Evolutionary conservation across 208 protist species (phyloP), one percentile per base, ranked within the genome.

Genomic region (Polymyxa betae): DNA sequence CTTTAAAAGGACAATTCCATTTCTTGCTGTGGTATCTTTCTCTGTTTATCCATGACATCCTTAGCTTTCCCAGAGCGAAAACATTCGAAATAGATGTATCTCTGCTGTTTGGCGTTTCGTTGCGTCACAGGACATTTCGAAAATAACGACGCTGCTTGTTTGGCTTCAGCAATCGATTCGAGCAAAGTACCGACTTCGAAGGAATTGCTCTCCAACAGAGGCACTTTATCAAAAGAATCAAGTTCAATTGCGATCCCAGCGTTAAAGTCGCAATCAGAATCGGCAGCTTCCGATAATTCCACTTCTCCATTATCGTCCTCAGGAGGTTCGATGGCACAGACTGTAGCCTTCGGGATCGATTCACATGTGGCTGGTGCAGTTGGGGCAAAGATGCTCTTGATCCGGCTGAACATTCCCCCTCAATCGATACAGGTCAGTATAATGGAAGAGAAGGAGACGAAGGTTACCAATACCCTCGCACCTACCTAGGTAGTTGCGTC

Each of bases 131-230:
- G 49, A 24, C 49, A 60, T 60, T 24, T 60, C 49, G 49, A 60
- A 60, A 60, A 60, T 24, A 24, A 60, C 49, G 49, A 5, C 49
- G 24, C 5, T 60, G 49, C 49, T 60, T 60, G 49, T 60, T 60
- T 60, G 49, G 49, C 49, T 60, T 60, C 49, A 60, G 49, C 49
- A 60, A 60, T 60, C 49, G 49, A 60, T 60, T 60, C 49, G 49
- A 60, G 24, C 24, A 60, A 60, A 24, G 49, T 60, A 60, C 49
- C 49, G 49, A 60, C 49, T 60, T 60, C 49, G 49, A 60, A 60
- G 24, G 24, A 60, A 5, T 60, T 60, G 49, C 49, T 60, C n/a
- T n/a, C n/a, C n/a, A n/a, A n/a, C n/a, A n/a, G n/a, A n/a, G n/a
- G n/a, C n/a, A n/a, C n/a, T n/a, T n/a, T n/a, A n/a, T n/a, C n/a